Base-by-base conservation (phyloP, 78 protist species). In the Dictyostelium purpureum region DNA sequence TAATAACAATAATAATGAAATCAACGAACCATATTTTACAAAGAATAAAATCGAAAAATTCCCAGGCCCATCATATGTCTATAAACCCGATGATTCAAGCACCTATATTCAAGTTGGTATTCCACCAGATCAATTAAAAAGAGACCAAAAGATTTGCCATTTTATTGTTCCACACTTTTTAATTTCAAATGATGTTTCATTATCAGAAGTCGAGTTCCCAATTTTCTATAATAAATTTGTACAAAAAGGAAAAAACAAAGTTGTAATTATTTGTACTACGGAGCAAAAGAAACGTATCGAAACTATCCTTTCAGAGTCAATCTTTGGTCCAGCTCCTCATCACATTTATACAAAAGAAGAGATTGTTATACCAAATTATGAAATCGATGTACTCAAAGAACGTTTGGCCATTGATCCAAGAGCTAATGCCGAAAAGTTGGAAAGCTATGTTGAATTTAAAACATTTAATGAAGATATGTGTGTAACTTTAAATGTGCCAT, bases 41-140 rank as follows among this genome's bases (percentile, higher is more conserved):
- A 63, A 63, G 6, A 43, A 63, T 63, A 63, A 33, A 19, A 63
- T 63, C 42, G 18, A 18, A 3, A 12, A 63, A 33, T 37, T 63
- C 33, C 26, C 43, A 33, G 71, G 71, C 2, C 71, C 71, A 63
- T 63, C 71, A 3, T 63, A 63, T 33, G 71, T 63, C 0, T 63
- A 28, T 19, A 63, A 38, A 33, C 71, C 71, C 26, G 16, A 35
- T 0, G 71, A 63, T 63, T 63, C 43, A 33, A 33, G 33, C 16
- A 96, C 94, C 16, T 88, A 92, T 0, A 66, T 95, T 24, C 97
- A 95, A 75, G 65, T 95, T 31, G 96, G 97, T 31, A 66, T 91
- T 1, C 97, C 97, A 21, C 97, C 97, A 7, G 97, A 95, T 63
- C 88, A 96, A 3, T 88, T 95, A 35, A 95, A 95, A 79, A 87